Base-by-base conservation (phyloP, 2,329 filamentous ascomycete genomes). In the Colletotrichum tofieldiae region DNA sequence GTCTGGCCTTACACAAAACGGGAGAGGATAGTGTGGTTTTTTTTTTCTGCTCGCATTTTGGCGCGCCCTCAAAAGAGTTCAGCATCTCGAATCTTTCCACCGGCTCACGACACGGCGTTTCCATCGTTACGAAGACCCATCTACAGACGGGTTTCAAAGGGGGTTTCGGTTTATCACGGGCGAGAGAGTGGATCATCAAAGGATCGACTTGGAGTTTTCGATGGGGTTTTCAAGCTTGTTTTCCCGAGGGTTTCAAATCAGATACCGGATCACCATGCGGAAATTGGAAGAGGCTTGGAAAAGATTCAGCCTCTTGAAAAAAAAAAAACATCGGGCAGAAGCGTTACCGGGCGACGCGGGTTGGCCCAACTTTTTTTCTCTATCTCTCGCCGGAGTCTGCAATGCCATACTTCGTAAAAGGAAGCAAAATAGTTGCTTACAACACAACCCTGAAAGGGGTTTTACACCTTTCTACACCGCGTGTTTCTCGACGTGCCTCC, bases 61-160 rank as follows among this genome's bases (percentile, higher is more conserved):
- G 59, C 66, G 70, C 47, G 41, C 59, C 18, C 5, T 39, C 12
- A 32, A 60, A 60, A 55, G 60, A 60, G 70, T 60, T 47, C 55
- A 65, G 47, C 65, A 70, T 65, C 66, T 55, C 37, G 49, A 26
- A 54, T 59, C 45, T 60, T 60, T 64, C 39, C 18, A 47, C 54
- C 59, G 43, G 45, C 51, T 54, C 39, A 60, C 29, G 47, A 65
- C 66, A 35, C 59, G 66, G 70, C 70, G 70, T 72, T 72, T 65
- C 41, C 60, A 60, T 55, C n/a, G 41, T 37, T 35, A 43, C 45
- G 39, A 70, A 52, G 41, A 55, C 39, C 60, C 6, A 41, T 9
- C 20, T 63, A 26, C 32, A 18, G 58, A 62, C 23, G 43, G 60
- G 23, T 26, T 32, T 39, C 47, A 39, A 41, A 35, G 14, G 59